Percentiles rank a stretch among this genome's conserved stretches.
Evolutionary conservation across 768 basidiomycete species (phyloP).

Genomic region (Leccinum arenicola): DNA sequence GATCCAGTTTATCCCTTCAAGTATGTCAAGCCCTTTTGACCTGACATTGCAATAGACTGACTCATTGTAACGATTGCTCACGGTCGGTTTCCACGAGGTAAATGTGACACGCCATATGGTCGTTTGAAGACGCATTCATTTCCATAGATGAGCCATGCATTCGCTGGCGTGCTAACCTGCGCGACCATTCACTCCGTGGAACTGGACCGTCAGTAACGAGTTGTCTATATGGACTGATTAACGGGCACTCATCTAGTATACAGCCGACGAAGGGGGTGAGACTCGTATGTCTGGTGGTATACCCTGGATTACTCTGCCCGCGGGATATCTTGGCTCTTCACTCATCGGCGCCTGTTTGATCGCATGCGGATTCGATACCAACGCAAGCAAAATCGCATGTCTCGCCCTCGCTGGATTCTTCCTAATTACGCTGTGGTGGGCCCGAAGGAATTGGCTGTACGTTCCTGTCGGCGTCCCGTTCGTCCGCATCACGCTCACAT

Average conservation of each 20-base stretch:
- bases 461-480: constrained; percentile 22
- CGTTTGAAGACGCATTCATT: constrained; percentile 1
- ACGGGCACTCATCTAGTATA: constrained; percentile 9
- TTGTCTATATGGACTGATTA: neutral
- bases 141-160: constrained; percentile 79
- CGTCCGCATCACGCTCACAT: neutral
- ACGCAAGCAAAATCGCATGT: constrained; percentile 82
- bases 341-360: constrained; percentile 87
- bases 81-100: constrained; percentile 89
- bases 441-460: constrained; percentile 69
- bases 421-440: constrained; percentile 88
- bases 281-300: constrained; percentile 88
- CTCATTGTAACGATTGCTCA: constrained; percentile 55
- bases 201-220: neutral
- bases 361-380: constrained; percentile 84
- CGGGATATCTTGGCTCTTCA: constrained; percentile 83
- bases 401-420: constrained; percentile 83
- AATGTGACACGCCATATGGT: constrained; percentile 9
- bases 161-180: constrained; percentile 78
- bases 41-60: constrained; percentile 12
- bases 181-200: constrained; percentile 65
- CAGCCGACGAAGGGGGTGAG: constrained; percentile 85
- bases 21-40: constrained; percentile 43
- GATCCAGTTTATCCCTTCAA: constrained; percentile 85
- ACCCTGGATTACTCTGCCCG: constrained; percentile 74